These are phyloP conservation scores for Epichloe sp. DNA, from an alignment of 2,329 filamentous ascomycete species.

Conservation along the genomic window DNA sequence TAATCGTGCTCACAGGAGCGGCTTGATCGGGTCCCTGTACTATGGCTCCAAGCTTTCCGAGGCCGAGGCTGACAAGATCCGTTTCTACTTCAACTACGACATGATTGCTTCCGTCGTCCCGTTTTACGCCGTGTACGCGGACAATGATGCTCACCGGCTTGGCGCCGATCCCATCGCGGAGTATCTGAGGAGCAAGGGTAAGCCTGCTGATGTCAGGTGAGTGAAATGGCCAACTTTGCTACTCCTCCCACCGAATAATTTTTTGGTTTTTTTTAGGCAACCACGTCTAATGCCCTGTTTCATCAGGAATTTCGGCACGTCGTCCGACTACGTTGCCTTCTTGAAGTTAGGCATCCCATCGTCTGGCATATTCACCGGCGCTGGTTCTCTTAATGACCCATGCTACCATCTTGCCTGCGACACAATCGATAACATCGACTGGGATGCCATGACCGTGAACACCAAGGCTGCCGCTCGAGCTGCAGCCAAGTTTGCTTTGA, in stretches of 20 bases:
- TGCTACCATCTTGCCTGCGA: constrained; percentile 30
- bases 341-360: constrained; percentile 22
- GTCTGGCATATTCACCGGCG: constrained; percentile 26
- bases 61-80: constrained; percentile 38
- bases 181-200: constrained; percentile 17
- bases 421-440: constrained; percentile 26
- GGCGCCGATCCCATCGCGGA: constrained; percentile 19
- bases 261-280: background rate
- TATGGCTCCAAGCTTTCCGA: constrained; percentile 24
- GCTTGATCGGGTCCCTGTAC: constrained; percentile 30
- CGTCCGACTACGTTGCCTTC: constrained; percentile 26
- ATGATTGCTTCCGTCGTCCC: constrained; percentile 46
- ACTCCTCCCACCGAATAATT: no score
- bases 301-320: constrained; percentile 17
- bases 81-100: constrained; percentile 58
- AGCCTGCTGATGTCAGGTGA: constrained; percentile 15
- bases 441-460: constrained; percentile 25
- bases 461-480: constrained; percentile 35
- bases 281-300: background rate
- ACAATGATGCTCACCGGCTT: constrained; percentile 23
- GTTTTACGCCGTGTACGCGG: constrained; percentile 25
- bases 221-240: background rate
- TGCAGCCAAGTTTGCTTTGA: constrained; percentile 29
- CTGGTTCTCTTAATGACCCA: constrained; percentile 17
- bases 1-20: constrained; percentile 14